Base-by-base conservation (phyloP, 202 grass and related monocot species). In the Schoenoplectus tabernaemontani region DNA sequence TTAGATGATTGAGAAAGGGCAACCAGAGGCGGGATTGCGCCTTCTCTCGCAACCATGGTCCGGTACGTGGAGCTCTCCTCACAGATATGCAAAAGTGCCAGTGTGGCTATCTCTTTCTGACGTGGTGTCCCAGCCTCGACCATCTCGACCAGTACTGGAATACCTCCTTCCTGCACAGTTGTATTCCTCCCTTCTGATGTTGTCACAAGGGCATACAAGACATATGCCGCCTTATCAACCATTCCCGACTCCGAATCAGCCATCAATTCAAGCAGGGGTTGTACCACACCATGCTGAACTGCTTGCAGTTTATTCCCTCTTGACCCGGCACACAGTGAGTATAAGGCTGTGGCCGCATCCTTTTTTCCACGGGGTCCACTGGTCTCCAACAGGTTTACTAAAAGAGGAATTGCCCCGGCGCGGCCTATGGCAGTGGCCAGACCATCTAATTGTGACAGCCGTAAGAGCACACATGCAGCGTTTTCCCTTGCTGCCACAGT, bases 201-300 rank as follows among this genome's bases (percentile, higher is more conserved):
- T 1, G 78, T 22, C 12, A 90, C 84, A 1, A 97, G 76, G 5
- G 86, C 88, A 83, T 90, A 69, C 70, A 97, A 88, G 4, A 97
- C 91, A 80, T 90, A 97, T 3, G 95, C 89, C 3, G 95, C 91
- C 84, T 94, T 97, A 85, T 97, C 95, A 37, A 92, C 91, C 95
- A 97, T 97, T 56, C 89, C 86, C 1, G 89, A 92, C 72, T 90
- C 95, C 10, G 87, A 89, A 80, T 97, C 95, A 0, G 94, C 83
- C 95, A 97, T 97, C 67, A 94, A 85, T 78, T 97, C 95, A 4
- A 97, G 91, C 74, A 97, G 54, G 0, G 84, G 82, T 0, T 87
- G 86, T 64, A 97, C 88, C 8, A 79, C 86, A 6, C 89, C 91
- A 16, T 87, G 84, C 44, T 97, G 73, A 1, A 97, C 89, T 11